A percentile compares a stretch with the other conserved stretches of the same genome.
These are phyloP conservation scores for Geosiphon pyriformis DNA, from an alignment of 192 early-diverging fungal genomes.

Conservation along the genomic window DNA sequence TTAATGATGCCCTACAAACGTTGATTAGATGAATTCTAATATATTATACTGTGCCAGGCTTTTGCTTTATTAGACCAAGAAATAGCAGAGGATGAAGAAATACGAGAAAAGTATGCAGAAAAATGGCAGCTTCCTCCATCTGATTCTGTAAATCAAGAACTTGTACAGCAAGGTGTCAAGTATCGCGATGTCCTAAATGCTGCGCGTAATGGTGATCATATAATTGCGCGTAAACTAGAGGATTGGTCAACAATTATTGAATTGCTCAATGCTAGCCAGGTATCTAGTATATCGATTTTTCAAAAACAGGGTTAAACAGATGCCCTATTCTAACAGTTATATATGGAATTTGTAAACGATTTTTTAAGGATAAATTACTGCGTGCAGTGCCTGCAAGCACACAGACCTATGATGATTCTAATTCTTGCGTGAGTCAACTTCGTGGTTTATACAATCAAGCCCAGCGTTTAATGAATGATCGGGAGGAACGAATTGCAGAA, in stretches of 20 bases:
- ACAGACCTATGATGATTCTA: constrained; percentile 51
- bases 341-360: too few relatives aligned
- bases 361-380: constrained; percentile 49
- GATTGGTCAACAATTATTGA: constrained; percentile 55
- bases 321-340: too few relatives aligned
- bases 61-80: constrained; percentile 66
- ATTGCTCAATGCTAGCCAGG: constrained; percentile 41
- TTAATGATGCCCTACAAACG: constrained; percentile 22
- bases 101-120: constrained; percentile 47
- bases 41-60: constrained; percentile 41
- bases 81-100: constrained; percentile 60
- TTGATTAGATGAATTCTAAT: constrained; percentile 28
- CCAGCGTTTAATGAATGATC: constrained; percentile 49
- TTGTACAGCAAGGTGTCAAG: constrained; percentile 51
- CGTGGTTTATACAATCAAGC: constrained; percentile 54
- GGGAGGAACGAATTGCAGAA: constrained; percentile 57
- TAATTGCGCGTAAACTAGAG: constrained; percentile 54
- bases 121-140: constrained; percentile 57
- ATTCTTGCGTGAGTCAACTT: constrained; percentile 29
- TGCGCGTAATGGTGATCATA: constrained; percentile 54
- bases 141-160: constrained; percentile 41
- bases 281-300: too few relatives aligned
- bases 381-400: constrained; percentile 57
- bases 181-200: constrained; percentile 51
- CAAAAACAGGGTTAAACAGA: too few relatives aligned